These are phyloP conservation scores for Schizophyllum commune DNA, from an alignment of 1,284 basidiomycete genomes.

Conservation along the genomic window DNA sequence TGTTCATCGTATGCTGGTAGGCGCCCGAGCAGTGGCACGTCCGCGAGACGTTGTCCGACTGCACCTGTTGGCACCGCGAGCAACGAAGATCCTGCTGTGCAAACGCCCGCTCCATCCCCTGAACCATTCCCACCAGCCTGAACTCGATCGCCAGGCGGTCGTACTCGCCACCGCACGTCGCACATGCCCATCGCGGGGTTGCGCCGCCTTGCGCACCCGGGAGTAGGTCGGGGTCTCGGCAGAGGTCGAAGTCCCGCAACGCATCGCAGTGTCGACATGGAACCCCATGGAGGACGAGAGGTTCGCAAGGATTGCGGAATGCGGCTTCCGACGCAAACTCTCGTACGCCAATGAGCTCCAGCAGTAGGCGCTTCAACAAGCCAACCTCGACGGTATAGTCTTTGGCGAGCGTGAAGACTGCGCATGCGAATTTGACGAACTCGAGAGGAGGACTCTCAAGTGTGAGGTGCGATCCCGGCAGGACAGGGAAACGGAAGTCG, in stretches of 20 bases:
- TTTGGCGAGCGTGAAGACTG: constrained; percentile 71
- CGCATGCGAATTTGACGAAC: constrained; percentile 85
- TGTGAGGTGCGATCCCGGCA: constrained; percentile 81
- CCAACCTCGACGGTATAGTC: constrained; percentile 84
- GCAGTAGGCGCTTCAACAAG: constrained; percentile 80
- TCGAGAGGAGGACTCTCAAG: constrained; percentile 80
- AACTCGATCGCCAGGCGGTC: constrained; percentile 84
- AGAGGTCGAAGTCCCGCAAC: constrained; percentile 90
- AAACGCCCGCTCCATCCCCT: constrained; percentile 66
- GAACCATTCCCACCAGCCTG: constrained; percentile 73
- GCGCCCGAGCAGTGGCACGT: constrained; percentile 87
- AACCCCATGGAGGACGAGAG: constrained; percentile 81
- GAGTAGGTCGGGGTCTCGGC: constrained; percentile 84
- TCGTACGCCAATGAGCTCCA: constrained; percentile 83
- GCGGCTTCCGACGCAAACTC: constrained; percentile 83
- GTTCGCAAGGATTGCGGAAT: constrained; percentile 92
- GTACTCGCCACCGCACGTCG: constrained; percentile 78
- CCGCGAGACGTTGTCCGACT: constrained; percentile 78
- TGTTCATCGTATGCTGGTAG: constrained; percentile 66
- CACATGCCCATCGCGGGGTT: constrained; percentile 57
- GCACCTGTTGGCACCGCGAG: constrained; percentile 82
- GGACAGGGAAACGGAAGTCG: constrained; percentile 74
- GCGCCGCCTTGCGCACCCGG: constrained; percentile 41
- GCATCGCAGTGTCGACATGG: constrained; percentile 89
- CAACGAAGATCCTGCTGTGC: constrained; percentile 89